Evolutionary conservation across 331 rosid species (phyloP), one percentile per base, ranked within the genome.

Genomic region (Malus hybrid): DNA sequence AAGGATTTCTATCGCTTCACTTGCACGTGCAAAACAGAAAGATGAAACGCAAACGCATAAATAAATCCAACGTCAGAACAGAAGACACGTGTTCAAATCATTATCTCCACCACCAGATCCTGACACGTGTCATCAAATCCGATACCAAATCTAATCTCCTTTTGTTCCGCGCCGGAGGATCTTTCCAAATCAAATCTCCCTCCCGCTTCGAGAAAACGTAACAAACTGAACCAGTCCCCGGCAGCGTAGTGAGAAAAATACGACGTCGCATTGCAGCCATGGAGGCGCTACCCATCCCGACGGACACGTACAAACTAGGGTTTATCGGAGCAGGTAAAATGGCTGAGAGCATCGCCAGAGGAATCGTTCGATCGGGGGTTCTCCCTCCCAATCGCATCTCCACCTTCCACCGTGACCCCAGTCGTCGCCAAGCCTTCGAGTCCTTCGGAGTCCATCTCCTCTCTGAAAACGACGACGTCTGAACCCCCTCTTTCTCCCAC

Each of bases 311-410:
- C 82, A 91, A 80, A 57, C 73, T 95, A 13, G 99, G 99, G 27
- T 92, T 95, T 73, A 83, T 95, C 83, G 99, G 99, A 81, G 98
- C 98, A 5, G 99, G 99, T 5, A 95, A 92, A 87, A 88, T 95
- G 99, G 99, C 99, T n/a, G 99, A 95, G 82, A 90, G 90, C 80
- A 88, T 92, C 20, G 94, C 97, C 62, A 80, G 83, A 67, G 97
- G 99, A 29, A 90, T 88, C 52, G 87, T 85, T 64, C 80, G 60
- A 20, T 92, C 97, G 18, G 93, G 97, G 57, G 68, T 92, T 68
- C 70, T 95, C 60, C 88, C 96, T 7, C 74, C 99, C 33, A 89
- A 90, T 76, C 96, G 93, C 50, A 95, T 95, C 75, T 27, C 76
- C 11, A 89, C 97, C 24, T 73, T 70, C 27, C 96, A 95, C 78